Evolutionary conservation across 2,329 filamentous ascomycete species (phyloP).

Genomic region (Aureobasidium uvarum): DNA sequence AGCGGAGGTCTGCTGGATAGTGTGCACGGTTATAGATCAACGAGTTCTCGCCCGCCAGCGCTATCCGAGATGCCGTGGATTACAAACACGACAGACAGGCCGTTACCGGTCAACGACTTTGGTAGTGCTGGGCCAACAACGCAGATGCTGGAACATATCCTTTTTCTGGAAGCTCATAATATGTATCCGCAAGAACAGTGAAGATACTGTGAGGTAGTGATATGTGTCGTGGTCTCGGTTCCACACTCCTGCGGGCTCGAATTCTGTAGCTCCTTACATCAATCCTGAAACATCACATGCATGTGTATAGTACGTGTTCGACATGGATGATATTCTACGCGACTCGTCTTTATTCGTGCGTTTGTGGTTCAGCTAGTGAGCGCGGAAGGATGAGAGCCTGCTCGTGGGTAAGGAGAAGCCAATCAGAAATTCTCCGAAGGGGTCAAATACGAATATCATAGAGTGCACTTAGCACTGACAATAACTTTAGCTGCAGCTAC

Average conservation of each 20-base stretch:
- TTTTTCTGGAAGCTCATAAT: slow-evolving; percentile 4
- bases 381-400: slow-evolving; percentile 1
- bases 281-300: slow-evolving; percentile 1
- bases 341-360: background rate
- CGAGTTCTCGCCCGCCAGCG: slow-evolving; percentile 14
- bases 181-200: background rate
- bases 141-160: background rate
- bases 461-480: background rate
- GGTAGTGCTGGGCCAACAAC: slow-evolving; percentile 4
- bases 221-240: background rate
- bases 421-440: background rate
- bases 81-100: background rate
- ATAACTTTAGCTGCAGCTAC: background rate
- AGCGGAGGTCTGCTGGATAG: background rate
- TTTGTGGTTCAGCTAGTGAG: background rate
- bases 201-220: background rate
- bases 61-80: slow-evolving; percentile 4
- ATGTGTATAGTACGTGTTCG: background rate
- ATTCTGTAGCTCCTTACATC: background rate
- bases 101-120: slow-evolving; percentile 10
- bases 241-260: background rate
- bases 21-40: slow-evolving; percentile 14
- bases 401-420: background rate
- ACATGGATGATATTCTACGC: background rate
- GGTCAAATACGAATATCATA: background rate